phyloP scores from a whole-genome alignment of 2,329 filamentous ascomycete species.

The Ascochyta lentis region DNA sequence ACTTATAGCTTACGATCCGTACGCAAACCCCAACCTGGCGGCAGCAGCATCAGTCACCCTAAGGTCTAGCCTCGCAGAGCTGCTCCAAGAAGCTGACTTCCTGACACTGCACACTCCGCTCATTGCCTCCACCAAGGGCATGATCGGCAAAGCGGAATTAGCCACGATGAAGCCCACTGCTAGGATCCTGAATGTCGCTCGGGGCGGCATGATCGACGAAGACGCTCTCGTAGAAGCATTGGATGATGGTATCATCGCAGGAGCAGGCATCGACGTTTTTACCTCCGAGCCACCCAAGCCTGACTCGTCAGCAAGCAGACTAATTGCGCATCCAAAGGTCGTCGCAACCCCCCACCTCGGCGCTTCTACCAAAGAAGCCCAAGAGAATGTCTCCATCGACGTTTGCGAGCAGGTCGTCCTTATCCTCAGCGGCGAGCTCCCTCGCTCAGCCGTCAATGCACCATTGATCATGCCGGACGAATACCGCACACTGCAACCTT shows the following conservation, averaged over 20 bases:
- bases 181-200: slow-evolving; percentile 77
- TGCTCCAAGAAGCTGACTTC: slow-evolving; percentile 75
- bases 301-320: slow-evolving; percentile 64
- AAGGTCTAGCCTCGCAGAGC: slow-evolving; percentile 62
- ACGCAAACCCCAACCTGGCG: slow-evolving; percentile 76
- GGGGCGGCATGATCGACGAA: slow-evolving; percentile 83
- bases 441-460: slow-evolving; percentile 79
- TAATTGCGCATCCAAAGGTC: slow-evolving; percentile 74
- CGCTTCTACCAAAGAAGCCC: slow-evolving; percentile 80
- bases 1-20: slow-evolving; percentile 77
- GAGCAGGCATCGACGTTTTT: slow-evolving; percentile 81
- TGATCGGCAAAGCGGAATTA: slow-evolving; percentile 73
- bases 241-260: slow-evolving; percentile 73
- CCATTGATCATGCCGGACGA: slow-evolving; percentile 82
- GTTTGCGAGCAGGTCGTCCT: slow-evolving; percentile 81
- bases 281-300: slow-evolving; percentile 73
- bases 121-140: slow-evolving; percentile 75
- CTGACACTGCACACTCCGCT: slow-evolving; percentile 83
- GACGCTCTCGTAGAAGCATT: slow-evolving; percentile 73
- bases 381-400: slow-evolving; percentile 83
- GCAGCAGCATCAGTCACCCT: slow-evolving; percentile 70
- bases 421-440: slow-evolving; percentile 74
- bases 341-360: slow-evolving; percentile 82
- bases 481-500: slow-evolving; percentile 78
- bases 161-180: slow-evolving; percentile 75